phyloP scores from a whole-genome alignment of 768 basidiomycete species.

The Phylloporus sp. region DNA sequence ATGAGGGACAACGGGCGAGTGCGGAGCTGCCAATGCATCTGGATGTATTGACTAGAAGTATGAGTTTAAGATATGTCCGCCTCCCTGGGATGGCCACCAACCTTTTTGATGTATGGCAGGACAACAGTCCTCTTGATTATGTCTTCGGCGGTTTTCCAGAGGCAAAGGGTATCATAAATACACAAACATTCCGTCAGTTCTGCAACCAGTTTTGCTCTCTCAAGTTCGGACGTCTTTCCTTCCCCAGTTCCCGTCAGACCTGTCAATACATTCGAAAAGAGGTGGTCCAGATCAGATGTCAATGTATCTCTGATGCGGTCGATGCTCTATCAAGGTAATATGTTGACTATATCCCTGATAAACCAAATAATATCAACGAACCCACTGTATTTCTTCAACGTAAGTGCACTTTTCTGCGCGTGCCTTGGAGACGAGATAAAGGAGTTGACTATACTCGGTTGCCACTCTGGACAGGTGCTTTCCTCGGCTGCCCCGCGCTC shows the following conservation, averaged over 20 bases:
- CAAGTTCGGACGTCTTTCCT: constrained; percentile 52
- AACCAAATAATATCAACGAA: constrained; percentile 39
- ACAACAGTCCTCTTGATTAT: constrained; percentile 71
- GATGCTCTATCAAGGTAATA: constrained; percentile 54
- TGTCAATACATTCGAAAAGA: constrained; percentile 62
- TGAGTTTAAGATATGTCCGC: not conserved
- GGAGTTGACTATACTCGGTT: constrained; percentile 84
- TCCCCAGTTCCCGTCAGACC: constrained; percentile 46
- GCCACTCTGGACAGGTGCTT: constrained; percentile 84
- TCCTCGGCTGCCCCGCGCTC: constrained; percentile 58
- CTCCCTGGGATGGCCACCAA: constrained; percentile 24
- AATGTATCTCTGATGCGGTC: constrained; percentile 80
- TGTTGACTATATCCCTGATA: constrained; percentile 7
- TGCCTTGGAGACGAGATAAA: constrained; percentile 87
- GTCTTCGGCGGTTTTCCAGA: constrained; percentile 88
- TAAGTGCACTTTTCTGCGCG: constrained; percentile 70
- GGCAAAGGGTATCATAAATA: constrained; percentile 72
- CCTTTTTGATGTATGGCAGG: constrained; percentile 73
- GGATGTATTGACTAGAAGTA: constrained; percentile 62
- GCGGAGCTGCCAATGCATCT: constrained; percentile 60
- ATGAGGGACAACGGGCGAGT: constrained; percentile 71
- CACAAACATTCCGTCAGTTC: constrained; percentile 76
- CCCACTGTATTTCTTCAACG: constrained; percentile 82
- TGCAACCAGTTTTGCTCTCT: constrained; percentile 54
- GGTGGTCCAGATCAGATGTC: constrained; percentile 78